A percentile compares a stretch with the other conserved stretches of the same genome.
phyloP scores from a whole-genome alignment of 2,329 filamentous ascomycete species.

The Westerdykella aurantiaca region DNA sequence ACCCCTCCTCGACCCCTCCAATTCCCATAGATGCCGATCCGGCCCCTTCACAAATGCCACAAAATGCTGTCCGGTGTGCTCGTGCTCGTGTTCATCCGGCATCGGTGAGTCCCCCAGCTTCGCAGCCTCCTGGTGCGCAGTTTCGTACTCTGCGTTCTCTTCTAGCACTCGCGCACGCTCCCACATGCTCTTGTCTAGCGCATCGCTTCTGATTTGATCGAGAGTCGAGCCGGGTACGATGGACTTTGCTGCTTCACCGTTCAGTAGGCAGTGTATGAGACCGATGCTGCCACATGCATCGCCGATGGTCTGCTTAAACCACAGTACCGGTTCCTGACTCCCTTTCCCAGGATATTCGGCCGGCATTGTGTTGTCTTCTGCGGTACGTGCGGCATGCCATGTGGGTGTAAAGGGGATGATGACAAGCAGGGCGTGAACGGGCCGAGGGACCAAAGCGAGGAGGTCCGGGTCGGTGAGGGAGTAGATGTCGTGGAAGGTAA shows the following conservation, averaged over 20 bases:
- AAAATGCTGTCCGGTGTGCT: constrained; percentile 39
- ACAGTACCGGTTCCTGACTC: constrained; percentile 49
- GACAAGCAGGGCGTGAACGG: constrained; percentile 50
- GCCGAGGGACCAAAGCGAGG: constrained; percentile 48
- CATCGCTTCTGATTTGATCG: constrained; percentile 41
- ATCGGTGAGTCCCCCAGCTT: constrained; percentile 37
- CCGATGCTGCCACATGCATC: constrained; percentile 56
- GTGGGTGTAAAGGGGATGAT: constrained; percentile 44
- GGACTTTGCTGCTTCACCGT: constrained; percentile 42
- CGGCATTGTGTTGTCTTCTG: constrained; percentile 37
- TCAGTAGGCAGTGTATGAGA: constrained; percentile 50
- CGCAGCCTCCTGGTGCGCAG: constrained; percentile 41
- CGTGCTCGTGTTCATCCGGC: constrained; percentile 24
- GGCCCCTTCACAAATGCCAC: constrained; percentile 44
- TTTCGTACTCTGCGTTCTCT: constrained; percentile 42
- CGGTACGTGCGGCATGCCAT: constrained; percentile 37
- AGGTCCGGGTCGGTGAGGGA: constrained; percentile 48
- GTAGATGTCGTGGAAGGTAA: constrained; percentile 52
- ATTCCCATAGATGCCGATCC: constrained; percentile 44
- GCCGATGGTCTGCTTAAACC: constrained; percentile 55
- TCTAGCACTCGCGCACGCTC: constrained; percentile 50
- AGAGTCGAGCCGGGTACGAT: constrained; percentile 42
- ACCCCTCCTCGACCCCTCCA: constrained; percentile 42
- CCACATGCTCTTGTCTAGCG: constrained; percentile 40
- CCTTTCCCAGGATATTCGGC: constrained; percentile 44